Base-by-base conservation (phyloP, 2,329 filamentous ascomycete genomes). In the Penicillium paneum region DNA sequence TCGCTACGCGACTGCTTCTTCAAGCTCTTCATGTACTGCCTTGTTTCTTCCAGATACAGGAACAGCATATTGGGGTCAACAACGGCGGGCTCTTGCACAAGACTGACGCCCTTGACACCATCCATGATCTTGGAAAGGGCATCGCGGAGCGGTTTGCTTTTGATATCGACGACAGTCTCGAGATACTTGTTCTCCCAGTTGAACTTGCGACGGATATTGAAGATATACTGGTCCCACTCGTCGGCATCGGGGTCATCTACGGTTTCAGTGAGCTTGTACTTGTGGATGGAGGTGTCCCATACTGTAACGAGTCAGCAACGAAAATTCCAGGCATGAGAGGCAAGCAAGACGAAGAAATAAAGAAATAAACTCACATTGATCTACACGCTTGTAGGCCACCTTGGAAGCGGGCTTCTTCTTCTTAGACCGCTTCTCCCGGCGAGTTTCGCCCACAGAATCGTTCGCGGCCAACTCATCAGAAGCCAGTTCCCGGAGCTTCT, bases 121-220 rank as follows among this genome's bases (percentile, higher is more conserved):
- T 89, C 88, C 79, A 93, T 86, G 11, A 92, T 81, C 39, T 86
- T 84, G 46, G 82, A 79, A 0, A 93, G 78, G 21, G 84, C 85
- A 58, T 91, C 85, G 8, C 87, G 86, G 3, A 96, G 78, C 15
- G 84, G 75, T 63, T 91, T 91, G 68, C 90, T 94, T 75, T 92
- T 94, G 72, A 96, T 89, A 61, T 96, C 90, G 45, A 96, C 84
- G 13, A 86, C 75, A 0, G 91, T 86, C 45, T 91, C 66, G 70
- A 83, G 79, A 64, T 90, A 92, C 65, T 91, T 91, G 58, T 90
- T 90, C 63, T 94, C 89, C 83, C 84, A 90, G 70, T 92, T 87
- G 69, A 96, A 95, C 13, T 83, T 87, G 51, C 91, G 83, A 15
- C 90, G 84, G 15, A 96, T 88, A 24, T 91, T 89, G 70, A 96